Evolutionary conservation across 2,329 filamentous ascomycete genomes (phyloP).

Genomic region (Nemania sp.): DNA sequence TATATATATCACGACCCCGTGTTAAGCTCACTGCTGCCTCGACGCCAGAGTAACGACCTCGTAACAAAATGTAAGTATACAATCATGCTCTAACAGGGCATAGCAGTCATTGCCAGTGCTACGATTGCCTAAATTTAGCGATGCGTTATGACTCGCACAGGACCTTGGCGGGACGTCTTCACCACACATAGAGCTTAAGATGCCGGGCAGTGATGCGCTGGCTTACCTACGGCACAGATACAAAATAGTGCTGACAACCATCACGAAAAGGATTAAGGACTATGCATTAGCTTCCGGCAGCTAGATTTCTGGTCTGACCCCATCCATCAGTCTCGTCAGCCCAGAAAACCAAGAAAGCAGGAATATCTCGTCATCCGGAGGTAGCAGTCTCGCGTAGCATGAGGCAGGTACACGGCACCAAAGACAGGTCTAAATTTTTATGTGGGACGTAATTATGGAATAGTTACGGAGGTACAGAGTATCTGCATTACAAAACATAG

Average conservation of each 20-base stretch:
- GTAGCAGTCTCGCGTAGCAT: neutral
- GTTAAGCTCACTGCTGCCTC: neutral
- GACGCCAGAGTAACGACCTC: neutral
- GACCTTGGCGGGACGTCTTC: neutral
- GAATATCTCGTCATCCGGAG: neutral
- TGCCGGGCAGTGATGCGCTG: no score
- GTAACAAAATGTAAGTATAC: no score
- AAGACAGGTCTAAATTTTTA: neutral
- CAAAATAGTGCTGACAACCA: neutral
- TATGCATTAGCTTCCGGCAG: constrained; percentile 9
- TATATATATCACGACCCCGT: neutral
- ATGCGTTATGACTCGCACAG: neutral
- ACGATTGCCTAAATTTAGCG: neutral
- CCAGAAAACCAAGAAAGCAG: neutral
- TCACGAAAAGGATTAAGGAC: neutral
- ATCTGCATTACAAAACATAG: no score
- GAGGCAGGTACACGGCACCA: neutral
- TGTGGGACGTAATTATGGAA: no score
- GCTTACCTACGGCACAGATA: neutral
- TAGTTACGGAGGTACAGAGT: no score
- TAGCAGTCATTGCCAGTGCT: no score
- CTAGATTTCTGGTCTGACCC: no score
- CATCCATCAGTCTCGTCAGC: neutral
- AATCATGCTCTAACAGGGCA: no score
- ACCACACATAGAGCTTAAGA: no score